Base-by-base conservation (phyloP, 768 basidiomycete genomes). In the Coprinellus micaceus region DNA sequence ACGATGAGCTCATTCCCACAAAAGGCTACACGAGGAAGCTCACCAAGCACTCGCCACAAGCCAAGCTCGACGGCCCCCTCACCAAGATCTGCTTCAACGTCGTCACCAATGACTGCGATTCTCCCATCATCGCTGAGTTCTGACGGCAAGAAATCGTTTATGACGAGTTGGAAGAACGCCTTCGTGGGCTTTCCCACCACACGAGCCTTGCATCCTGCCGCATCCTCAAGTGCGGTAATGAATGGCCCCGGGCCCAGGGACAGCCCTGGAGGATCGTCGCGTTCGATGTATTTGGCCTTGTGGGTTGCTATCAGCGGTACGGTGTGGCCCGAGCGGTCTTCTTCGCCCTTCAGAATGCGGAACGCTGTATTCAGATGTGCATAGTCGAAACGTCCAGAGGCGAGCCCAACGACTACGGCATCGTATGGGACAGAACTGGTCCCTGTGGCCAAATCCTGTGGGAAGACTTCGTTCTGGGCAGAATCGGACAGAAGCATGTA, bases 231-330 rank as follows among this genome's bases (percentile, higher is more conserved):
- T 0, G 83, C 85, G 1, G 74, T 67, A 17, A 89, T 79, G 62
- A 89, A 90, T 2, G 87, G 85, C 0, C 88, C 87, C 0, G 86
- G 84, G 2, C 88, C 88, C 12, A 89, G 72, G 3, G 83, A 84
- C 6, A 88, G 74, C 0, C 75, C 80, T 28, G 80, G 75, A 4
- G 73, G 61, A 19, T 67, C 68, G 24, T 73, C 67, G 0, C 71
- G 66, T 60, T 81, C 71, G 25, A 84, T 66, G 67, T 80, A 86
- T 53, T 76, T 77, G 2, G 81, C 77, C 48, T 77, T 75, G 68
- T 88, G 85, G 0, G 86, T 81, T 0, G 82, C 84, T 26, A 89
- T 79, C 52, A 88, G 46, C 53, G 65, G 57, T 50, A 13, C 52
- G 19, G 52, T 47, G 54, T 33, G 53, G 24, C 46, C 49, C 40